Conservation (phyloP, 2,329 filamentous ascomycete genomes). For the Stachybotrys echinatus region DNA sequence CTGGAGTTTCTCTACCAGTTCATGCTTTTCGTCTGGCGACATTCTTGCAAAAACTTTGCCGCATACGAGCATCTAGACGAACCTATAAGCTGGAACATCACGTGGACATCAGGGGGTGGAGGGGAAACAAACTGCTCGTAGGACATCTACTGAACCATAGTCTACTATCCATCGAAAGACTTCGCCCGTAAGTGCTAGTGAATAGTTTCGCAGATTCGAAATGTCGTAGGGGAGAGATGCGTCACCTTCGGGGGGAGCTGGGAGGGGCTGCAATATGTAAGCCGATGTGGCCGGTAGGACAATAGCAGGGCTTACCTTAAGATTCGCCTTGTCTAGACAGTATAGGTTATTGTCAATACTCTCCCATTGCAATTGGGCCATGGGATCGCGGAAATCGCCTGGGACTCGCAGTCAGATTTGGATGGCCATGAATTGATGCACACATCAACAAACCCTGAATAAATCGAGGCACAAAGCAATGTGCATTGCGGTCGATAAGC, state of each 20-base stretch:
- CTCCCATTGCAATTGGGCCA: constrained; percentile 78
- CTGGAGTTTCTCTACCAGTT: constrained; percentile 94
- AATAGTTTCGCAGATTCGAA: constrained; percentile 76
- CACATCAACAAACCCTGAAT: constrained; percentile 56
- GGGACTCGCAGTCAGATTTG: constrained; percentile 7
- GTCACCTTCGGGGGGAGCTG: constrained; percentile 66
- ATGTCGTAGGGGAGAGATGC: constrained; percentile 82
- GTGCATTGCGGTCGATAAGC: constrained; percentile 71
- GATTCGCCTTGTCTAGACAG: constrained; percentile 70
- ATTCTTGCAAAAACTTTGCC: constrained; percentile 96
- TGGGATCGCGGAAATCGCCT: constrained; percentile 69
- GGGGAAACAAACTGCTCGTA: constrained; percentile 54
- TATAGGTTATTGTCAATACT: constrained; percentile 84
- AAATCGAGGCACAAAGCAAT: constrained; percentile 93
- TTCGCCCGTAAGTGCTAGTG: constrained; percentile 83
- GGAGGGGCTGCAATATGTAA: constrained; percentile 52
- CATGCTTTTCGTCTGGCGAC: constrained; percentile 98
- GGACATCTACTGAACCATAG: constrained; percentile 73
- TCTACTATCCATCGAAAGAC: constrained; percentile 97
- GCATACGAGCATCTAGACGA: constrained; percentile 70
- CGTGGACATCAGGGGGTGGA: not conserved
- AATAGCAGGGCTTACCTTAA: constrained; percentile 47
- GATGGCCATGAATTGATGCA: rapidly evolving
- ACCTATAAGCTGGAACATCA: constrained; percentile 1
- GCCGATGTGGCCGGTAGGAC: not conserved